Percentiles rank a stretch among this genome's conserved stretches.
phyloP scores from a whole-genome alignment of 1,284 basidiomycete species.

The Marasmius fiardii region DNA sequence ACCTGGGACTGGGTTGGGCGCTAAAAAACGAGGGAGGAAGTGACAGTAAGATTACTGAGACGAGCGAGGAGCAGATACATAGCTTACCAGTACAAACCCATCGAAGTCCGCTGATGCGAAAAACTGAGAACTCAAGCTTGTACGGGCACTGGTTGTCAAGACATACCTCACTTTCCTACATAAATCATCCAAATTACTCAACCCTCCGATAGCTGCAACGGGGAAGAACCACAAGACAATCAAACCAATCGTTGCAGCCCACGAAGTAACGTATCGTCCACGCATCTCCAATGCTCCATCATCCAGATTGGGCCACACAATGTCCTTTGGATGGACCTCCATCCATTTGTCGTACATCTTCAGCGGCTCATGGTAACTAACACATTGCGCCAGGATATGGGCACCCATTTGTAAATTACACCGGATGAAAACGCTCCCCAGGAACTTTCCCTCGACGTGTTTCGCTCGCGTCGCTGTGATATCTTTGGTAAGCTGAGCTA shows the following conservation, averaged over 20 bases:
- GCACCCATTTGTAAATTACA: conserved; percentile 81
- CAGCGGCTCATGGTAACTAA: conserved; percentile 55
- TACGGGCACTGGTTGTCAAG: neutral
- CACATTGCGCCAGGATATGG: conserved; percentile 63
- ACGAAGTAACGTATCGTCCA: conserved; percentile 39
- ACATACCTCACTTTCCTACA: conserved; percentile 39
- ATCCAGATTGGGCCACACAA: conserved; percentile 59
- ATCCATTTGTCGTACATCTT: conserved; percentile 63
- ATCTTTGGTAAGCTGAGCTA: conserved; percentile 42
- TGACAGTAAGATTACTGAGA: neutral
- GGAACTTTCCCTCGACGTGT: conserved; percentile 48
- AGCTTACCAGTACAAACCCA: conserved; percentile 53
- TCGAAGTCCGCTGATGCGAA: conserved; percentile 43
- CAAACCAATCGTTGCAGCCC: conserved; percentile 49
- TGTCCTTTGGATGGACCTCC: conserved; percentile 69
- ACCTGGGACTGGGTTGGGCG: conserved; percentile 53
- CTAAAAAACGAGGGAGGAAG: conserved; percentile 13
- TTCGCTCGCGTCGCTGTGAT: conserved; percentile 38
- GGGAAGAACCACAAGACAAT: conserved; percentile 70
- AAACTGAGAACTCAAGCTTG: neutral
- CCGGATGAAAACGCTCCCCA: conserved; percentile 72
- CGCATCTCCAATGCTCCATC: conserved; percentile 47
- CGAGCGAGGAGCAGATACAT: neutral
- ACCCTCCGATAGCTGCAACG: conserved; percentile 46
- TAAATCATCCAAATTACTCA: conserved; percentile 43